Percentiles rank a stretch among this genome's conserved stretches.
These are phyloP conservation scores for Sphagnum magellanicum DNA, from an alignment of 228 moss, liverwort and hornwort genomes.

Conservation along the genomic window DNA sequence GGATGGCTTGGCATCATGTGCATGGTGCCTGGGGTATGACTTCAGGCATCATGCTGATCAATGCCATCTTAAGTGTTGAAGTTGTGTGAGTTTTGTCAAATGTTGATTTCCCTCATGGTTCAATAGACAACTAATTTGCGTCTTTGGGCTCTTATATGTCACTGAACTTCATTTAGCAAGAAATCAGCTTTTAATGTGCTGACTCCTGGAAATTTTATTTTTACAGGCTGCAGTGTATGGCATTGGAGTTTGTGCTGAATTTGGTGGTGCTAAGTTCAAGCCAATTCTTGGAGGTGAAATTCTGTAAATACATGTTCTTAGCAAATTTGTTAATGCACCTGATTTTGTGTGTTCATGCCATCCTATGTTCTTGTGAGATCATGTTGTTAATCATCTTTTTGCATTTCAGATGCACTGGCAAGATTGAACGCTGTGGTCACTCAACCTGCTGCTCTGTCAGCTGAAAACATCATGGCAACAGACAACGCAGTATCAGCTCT, in stretches of 20 bases:
- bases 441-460: constrained; percentile 53
- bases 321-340: not conserved
- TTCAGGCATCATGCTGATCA: too few species aligned
- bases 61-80: too few species aligned
- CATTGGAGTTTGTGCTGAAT: constrained; percentile 97
- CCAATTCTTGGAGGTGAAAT: constrained; percentile 75
- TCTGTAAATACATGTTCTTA: not conserved
- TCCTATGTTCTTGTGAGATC: not conserved
- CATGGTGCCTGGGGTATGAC: too few species aligned
- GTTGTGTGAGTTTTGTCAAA: too few species aligned
- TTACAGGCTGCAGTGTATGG: constrained; percentile 94
- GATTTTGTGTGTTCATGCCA: not conserved
- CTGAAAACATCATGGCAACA: constrained; percentile 93
- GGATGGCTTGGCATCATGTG: too few species aligned
- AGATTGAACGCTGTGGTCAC: constrained; percentile 80
- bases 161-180: too few species aligned
- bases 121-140: not conserved
- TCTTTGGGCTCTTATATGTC: too few species aligned
- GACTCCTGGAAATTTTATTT: not conserved
- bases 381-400: not conserved
- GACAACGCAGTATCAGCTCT: constrained; percentile 97
- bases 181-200: too few species aligned
- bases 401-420: constrained; percentile 59
- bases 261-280: constrained; percentile 77
- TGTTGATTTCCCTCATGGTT: not conserved